phyloP scores from a whole-genome alignment of 2,329 filamentous ascomycete species.

The Davidsoniella neocaledoniae region DNA sequence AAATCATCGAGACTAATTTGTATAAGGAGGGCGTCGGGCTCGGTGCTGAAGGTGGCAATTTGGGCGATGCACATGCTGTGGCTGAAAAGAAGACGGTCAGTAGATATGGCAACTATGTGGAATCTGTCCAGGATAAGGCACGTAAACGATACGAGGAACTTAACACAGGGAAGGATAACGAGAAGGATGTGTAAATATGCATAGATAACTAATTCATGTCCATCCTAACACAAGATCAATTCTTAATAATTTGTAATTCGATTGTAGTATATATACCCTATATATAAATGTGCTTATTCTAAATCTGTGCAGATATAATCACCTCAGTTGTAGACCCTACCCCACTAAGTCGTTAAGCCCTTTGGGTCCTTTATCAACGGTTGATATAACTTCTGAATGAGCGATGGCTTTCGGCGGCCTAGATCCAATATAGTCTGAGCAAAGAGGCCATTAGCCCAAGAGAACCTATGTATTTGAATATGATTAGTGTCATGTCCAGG shows the following conservation, averaged over 20 bases:
- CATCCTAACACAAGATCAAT: no score
- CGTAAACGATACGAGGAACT: slow-evolving; percentile 48
- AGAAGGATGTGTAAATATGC: neutral
- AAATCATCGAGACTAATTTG: slow-evolving; percentile 45
- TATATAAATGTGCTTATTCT: no score
- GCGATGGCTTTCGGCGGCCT: slow-evolving; percentile 51
- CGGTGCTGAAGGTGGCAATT: slow-evolving; percentile 50
- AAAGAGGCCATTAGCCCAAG: slow-evolving; percentile 81
- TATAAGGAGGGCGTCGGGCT: slow-evolving; percentile 54
- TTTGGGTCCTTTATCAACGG: no score
- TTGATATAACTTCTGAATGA: slow-evolving; percentile 37
- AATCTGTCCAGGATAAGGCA: slow-evolving; percentile 47
- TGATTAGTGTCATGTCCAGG: neutral
- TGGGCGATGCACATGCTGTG: slow-evolving; percentile 50
- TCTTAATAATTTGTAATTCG: no score
- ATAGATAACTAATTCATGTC: no score
- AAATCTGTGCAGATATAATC: no score
- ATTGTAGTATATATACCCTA: no score
- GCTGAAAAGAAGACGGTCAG: slow-evolving; percentile 44
- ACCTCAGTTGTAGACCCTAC: no score
- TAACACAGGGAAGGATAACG: slow-evolving; percentile 10
- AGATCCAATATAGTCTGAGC: slow-evolving; percentile 67
- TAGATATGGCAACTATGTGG: slow-evolving; percentile 44
- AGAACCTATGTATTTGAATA: slow-evolving; percentile 44
- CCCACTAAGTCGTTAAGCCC: no score